phyloP scores from a whole-genome alignment of 2,329 filamentous ascomycete species.

The Golovinomyces cichoracearum region DNA sequence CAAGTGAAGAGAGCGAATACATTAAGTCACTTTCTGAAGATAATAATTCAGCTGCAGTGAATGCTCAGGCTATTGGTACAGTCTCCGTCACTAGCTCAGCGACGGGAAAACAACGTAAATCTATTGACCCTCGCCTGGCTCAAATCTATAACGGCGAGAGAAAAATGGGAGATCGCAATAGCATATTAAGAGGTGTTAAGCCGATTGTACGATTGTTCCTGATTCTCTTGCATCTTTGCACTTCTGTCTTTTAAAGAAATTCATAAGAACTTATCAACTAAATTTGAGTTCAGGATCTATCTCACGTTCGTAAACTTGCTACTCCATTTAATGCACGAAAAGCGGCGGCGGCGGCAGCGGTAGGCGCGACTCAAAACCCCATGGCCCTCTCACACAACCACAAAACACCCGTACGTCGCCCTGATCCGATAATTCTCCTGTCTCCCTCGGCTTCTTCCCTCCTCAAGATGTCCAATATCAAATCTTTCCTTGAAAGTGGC shows the following conservation, averaged over 20 bases:
- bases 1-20: slow-evolving; percentile 72
- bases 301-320: slow-evolving; percentile 68
- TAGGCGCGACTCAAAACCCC: slow-evolving; percentile 17
- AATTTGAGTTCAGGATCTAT: slow-evolving; percentile 49
- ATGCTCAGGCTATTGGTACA: slow-evolving; percentile 20
- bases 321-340: slow-evolving; percentile 46
- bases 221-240: background rate
- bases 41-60: slow-evolving; percentile 18
- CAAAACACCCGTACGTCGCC: slow-evolving; percentile 24
- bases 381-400: slow-evolving; percentile 27
- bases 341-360: slow-evolving; percentile 17
- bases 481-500: slow-evolving; percentile 71
- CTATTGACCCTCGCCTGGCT: slow-evolving; percentile 52
- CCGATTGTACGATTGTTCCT: slow-evolving; percentile 36
- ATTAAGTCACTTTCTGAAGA: slow-evolving; percentile 61
- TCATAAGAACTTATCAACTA: slow-evolving; percentile 1
- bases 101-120: slow-evolving; percentile 26
- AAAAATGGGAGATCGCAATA: slow-evolving; percentile 80
- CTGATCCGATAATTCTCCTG: slow-evolving; percentile 80
- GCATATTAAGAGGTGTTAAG: slow-evolving; percentile 61
- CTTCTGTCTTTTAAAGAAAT: background rate
- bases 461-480: slow-evolving; percentile 85
- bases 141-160: slow-evolving; percentile 83
- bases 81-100: slow-evolving; percentile 14
- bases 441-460: slow-evolving; percentile 88